Evolutionary conservation across 2,329 filamentous ascomycete genomes (phyloP).

Genomic region (Claviceps sp.): DNA sequence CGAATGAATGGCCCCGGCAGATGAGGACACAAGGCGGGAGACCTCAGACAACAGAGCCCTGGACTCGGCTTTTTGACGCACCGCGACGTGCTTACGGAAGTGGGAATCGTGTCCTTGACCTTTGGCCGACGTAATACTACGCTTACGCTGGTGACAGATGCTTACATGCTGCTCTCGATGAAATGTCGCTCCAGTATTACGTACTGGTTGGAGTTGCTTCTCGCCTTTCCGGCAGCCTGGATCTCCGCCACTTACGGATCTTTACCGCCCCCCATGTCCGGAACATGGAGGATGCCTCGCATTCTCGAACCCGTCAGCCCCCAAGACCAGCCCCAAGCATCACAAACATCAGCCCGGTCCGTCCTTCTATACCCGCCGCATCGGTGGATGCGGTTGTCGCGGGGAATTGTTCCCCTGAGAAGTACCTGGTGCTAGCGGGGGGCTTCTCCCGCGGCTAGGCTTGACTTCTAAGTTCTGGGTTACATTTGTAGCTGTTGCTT

Average conservation of each 20-base stretch:
- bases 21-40: not conserved
- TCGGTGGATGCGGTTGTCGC: not conserved
- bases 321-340: not conserved
- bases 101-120: not conserved
- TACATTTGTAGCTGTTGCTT: not conserved
- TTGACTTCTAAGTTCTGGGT: not conserved
- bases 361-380: not conserved
- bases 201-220: not conserved
- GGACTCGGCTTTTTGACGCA: not conserved
- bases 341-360: not conserved
- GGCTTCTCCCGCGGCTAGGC: not conserved
- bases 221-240: not conserved
- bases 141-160: not conserved
- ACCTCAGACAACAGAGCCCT: not conserved
- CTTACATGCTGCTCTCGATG: not conserved
- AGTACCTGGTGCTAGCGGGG: not conserved
- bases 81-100: not conserved
- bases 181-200: not conserved
- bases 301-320: not conserved
- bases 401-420: no score
- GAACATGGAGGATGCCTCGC: slow-evolving; percentile 3
- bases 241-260: not conserved
- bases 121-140: not conserved
- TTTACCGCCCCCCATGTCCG: not conserved
- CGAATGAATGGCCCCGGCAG: not conserved